Evolutionary conservation across 2,329 filamentous ascomycete genomes (phyloP), one percentile per base, ranked within the genome.

Genomic region (Penicillium sclerotigenum): DNA sequence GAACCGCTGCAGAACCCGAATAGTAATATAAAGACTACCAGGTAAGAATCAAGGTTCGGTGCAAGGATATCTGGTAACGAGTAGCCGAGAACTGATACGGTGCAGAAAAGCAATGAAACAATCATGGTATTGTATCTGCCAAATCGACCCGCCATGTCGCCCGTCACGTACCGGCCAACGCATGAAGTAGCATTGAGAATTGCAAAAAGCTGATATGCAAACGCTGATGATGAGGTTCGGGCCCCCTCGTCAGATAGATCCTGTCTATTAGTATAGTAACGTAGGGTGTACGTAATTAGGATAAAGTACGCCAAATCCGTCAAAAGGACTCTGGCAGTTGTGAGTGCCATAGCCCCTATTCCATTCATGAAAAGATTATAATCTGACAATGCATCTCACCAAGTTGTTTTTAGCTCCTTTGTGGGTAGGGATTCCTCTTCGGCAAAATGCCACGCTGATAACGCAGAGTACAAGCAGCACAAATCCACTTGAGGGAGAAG

Each of bases 111-210:
- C 5, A 87, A 77, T 1, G 86, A 83, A 16, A 85, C 72, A 58
- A 92, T 81, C 76, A 89, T 89, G 42, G 83, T 83, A 68, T 95
- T 95, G 77, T 88, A 93, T 1, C 88, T 81, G 0, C 91, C 90
- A 20, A 91, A 76, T 33, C 80, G 79, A 70, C 95, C 90, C 1
- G 88, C 86, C 58, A 87, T 81, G 68, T 85, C 86, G 0, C 90
- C 90, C 0, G 89, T 88, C 1, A 90, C 75, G 65, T 84, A 85
- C 6, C 90, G 84, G 2, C 90, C 90, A 7, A 92, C 46, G 8
- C 46, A 48, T 9, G 33, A 48, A 28, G 46, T 24, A 37, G 46
- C 33, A 38, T 48, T 37, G 31, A 48, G 46, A 16, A 48, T 48
- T 9, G 46, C 46, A 22, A 48, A 33, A 48, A 48, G 46, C 33